These are phyloP conservation scores for Flaveria robusta DNA, from an alignment of 129 eudicot species.

Conservation along the genomic window DNA sequence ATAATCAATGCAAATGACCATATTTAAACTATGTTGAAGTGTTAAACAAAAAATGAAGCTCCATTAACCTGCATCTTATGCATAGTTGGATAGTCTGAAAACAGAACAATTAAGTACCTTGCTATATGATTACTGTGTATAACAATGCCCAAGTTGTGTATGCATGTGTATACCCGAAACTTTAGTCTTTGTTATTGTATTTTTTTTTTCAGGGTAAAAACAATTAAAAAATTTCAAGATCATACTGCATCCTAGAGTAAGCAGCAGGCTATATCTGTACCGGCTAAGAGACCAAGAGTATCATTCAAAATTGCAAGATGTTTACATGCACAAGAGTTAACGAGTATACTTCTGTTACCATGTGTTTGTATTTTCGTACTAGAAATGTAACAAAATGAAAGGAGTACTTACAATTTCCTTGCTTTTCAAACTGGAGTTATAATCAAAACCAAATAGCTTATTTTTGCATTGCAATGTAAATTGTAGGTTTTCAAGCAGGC, in stretches of 20 bases:
- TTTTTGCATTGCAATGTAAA: not conserved
- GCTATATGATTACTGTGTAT: not conserved
- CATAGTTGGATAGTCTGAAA: not conserved
- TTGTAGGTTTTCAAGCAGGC: constrained; percentile 52
- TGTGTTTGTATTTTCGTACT: no score
- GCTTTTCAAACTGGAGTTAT: not conserved
- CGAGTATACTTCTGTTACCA: no score
- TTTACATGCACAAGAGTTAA: no score
- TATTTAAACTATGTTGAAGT: not conserved
- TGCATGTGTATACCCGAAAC: no score
- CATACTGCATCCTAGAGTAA: no score
- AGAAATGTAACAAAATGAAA: not conserved
- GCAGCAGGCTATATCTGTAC: no score
- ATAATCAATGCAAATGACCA: not conserved
- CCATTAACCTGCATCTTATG: not conserved
- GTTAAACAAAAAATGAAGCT: not conserved
- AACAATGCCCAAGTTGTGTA: not conserved
- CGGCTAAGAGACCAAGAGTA: no score
- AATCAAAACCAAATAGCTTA: not conserved
- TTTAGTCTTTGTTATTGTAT: no score
- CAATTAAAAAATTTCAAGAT: no score
- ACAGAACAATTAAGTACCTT: not conserved
- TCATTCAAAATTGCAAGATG: no score
- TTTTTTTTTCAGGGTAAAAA: no score
- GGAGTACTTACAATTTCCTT: not conserved